Conservation (phyloP, 2,329 filamentous ascomycete species). For the Colletotrichum paranaense region DNA sequence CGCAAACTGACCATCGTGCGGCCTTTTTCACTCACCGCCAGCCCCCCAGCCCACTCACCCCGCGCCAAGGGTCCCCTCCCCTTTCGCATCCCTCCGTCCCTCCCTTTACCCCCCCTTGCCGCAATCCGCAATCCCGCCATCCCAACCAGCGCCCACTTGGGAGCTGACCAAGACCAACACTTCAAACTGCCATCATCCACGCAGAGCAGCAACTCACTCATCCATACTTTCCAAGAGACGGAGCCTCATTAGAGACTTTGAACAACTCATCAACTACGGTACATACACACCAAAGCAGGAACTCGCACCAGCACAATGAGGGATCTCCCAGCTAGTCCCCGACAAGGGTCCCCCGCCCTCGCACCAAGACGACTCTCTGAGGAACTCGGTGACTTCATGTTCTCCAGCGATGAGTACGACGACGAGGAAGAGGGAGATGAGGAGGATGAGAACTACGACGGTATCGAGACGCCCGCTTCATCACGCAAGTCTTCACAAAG, state of each 20-base stretch:
- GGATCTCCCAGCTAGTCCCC: conserved; percentile 23
- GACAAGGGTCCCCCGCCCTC: conserved; percentile 18
- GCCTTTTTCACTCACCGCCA: conserved; percentile 24
- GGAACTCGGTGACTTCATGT: conserved; percentile 30
- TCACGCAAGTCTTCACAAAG: conserved; percentile 24
- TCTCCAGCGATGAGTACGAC: conserved; percentile 22
- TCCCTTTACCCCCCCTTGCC: background rate
- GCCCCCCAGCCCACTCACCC: conserved; percentile 13
- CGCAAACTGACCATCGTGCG: conserved; percentile 3
- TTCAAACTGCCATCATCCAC: background rate
- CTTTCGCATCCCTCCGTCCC: background rate
- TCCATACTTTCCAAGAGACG: background rate
- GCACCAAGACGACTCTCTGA: conserved; percentile 21
- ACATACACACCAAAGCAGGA: background rate
- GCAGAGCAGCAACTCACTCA: background rate
- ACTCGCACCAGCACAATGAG: conserved; percentile 11
- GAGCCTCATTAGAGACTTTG: background rate
- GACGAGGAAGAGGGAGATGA: conserved; percentile 1
- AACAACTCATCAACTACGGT: background rate
- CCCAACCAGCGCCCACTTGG: conserved; percentile 6
- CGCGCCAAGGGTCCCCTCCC: conserved; percentile 16
- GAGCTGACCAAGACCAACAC: background rate
- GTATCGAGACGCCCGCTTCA: conserved; percentile 17
- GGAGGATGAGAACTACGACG: background rate
- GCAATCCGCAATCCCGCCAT: conserved; percentile 7